A percentile compares a stretch with the other conserved stretches of the same genome.
These are phyloP conservation scores for Sugiyamaella pinicola DNA, from an alignment of 1,139 yeast genomes.

Conservation along the genomic window DNA sequence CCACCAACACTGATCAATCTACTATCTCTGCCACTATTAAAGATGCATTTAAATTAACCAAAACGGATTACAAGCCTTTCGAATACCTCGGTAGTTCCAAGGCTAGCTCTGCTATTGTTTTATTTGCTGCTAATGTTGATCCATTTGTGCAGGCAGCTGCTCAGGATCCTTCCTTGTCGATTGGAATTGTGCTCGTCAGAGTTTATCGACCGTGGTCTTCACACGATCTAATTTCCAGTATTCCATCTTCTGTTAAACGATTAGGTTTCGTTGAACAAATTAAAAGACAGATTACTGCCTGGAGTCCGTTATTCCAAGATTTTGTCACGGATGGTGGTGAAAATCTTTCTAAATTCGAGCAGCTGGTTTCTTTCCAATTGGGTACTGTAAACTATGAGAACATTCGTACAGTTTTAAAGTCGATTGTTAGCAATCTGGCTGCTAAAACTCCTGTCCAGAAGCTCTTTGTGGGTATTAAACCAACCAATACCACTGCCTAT, in stretches of 20 bases:
- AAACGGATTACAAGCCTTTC: slow-evolving; percentile 41
- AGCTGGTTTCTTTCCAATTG: slow-evolving; percentile 60
- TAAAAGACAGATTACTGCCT: slow-evolving; percentile 50
- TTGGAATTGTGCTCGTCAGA: slow-evolving; percentile 59
- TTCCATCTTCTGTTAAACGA: slow-evolving; percentile 60
- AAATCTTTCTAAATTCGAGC: slow-evolving; percentile 16
- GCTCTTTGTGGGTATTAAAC: slow-evolving; percentile 55
- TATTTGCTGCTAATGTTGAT: slow-evolving; percentile 60
- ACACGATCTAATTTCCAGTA: slow-evolving; percentile 49
- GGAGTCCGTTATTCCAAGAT: slow-evolving; percentile 74
- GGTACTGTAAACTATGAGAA: slow-evolving; percentile 53
- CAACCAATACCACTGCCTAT: slow-evolving; percentile 27
- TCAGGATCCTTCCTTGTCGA: slow-evolving; percentile 38
- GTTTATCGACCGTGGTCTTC: slow-evolving; percentile 74
- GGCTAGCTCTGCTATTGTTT: slow-evolving; percentile 57
- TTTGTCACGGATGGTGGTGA: slow-evolving; percentile 55
- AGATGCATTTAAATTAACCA: slow-evolving; percentile 24
- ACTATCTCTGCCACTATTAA: slow-evolving; percentile 35
- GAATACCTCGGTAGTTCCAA: slow-evolving; percentile 47
- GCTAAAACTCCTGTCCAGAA: slow-evolving; percentile 63
- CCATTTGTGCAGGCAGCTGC: slow-evolving; percentile 49
- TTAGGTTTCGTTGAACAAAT: slow-evolving; percentile 69
- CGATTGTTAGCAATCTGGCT: slow-evolving; percentile 56
- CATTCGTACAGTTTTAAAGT: slow-evolving; percentile 50
- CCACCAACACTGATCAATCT: slow-evolving; percentile 19